Conservation (phyloP, 192 early-diverging fungal species). For the Coemansia asiatica region DNA sequence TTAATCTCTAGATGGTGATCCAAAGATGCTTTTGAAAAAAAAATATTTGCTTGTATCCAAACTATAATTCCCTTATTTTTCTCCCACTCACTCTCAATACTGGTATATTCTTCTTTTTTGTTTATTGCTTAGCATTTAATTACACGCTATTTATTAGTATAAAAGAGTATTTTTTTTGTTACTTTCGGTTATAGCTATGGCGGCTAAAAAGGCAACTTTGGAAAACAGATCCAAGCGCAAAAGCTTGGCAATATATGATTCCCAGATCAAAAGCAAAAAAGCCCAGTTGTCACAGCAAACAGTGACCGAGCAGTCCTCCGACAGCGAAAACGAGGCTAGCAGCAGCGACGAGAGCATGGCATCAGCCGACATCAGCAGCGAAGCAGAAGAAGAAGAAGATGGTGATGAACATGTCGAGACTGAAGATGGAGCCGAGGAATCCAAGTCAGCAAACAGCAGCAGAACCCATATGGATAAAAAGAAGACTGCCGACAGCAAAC, state of each 20-base stretch:
- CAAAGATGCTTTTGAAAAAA: too few species aligned
- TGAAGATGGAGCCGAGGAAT: conserved; percentile 25
- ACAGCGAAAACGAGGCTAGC: conserved; percentile 13
- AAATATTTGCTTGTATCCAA: not conserved
- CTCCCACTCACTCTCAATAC: too few species aligned
- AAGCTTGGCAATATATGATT: not conserved
- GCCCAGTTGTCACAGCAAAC: not conserved
- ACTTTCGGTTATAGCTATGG: not conserved
- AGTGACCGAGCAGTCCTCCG: not conserved
- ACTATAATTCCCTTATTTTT: not conserved
- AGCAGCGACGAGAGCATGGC: conserved; percentile 55
- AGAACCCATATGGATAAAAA: conserved; percentile 11
- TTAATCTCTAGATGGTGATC: too few species aligned
- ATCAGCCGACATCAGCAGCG: conserved; percentile 22
- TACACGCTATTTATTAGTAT: not conserved
- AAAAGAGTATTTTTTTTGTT: not conserved
- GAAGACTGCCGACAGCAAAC: conserved; percentile 13
- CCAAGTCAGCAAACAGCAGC: conserved; percentile 23
- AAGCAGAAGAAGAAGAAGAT: conserved; percentile 51
- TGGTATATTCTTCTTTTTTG: not conserved
- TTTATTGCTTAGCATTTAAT: not conserved
- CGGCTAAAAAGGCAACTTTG: not conserved
- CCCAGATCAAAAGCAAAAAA: not conserved
- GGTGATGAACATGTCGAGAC: conserved; percentile 16
- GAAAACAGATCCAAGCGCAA: conserved; percentile 1